Evolutionary conservation across 306 rosid genomes (phyloP).

Genomic region (Lotus japonicus): DNA sequence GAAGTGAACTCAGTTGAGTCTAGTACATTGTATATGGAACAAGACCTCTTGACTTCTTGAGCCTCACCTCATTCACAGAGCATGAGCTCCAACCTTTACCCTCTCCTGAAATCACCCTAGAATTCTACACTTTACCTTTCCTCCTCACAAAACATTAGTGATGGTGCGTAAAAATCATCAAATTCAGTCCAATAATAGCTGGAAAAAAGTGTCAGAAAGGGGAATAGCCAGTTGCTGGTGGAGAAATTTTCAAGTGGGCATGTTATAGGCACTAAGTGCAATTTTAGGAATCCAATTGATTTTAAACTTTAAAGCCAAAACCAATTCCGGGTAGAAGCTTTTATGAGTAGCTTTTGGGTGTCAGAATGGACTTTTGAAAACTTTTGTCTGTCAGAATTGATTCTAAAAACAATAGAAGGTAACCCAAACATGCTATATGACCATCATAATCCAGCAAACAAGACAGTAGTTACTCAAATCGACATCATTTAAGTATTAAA

Average conservation of each 20-base stretch:
- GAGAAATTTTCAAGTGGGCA: background rate
- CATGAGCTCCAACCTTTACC: background rate
- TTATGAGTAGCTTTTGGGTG: too few species aligned
- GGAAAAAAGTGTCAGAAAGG: background rate
- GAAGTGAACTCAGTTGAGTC: background rate
- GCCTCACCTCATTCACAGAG: slow-evolving; percentile 8
- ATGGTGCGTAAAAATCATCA: background rate
- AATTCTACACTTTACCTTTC: background rate
- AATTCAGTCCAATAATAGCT: background rate
- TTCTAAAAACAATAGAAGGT: too few species aligned
- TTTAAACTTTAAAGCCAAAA: too few species aligned
- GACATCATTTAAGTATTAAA: background rate
- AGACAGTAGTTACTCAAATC: background rate
- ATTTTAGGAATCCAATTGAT: too few species aligned
- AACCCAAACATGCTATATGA: background rate
- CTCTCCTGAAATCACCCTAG: slow-evolving; percentile 15
- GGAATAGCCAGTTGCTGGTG: background rate
- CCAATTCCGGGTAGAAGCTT: too few species aligned
- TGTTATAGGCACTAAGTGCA: background rate
- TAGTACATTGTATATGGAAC: background rate
- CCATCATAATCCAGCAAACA: background rate
- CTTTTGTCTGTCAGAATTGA: too few species aligned
- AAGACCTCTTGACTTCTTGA: background rate
- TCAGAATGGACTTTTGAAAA: too few species aligned
- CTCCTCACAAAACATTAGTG: background rate